phyloP scores from a whole-genome alignment of 495 filamentous ascomycete genomes.

The Talaromyces liani region DNA sequence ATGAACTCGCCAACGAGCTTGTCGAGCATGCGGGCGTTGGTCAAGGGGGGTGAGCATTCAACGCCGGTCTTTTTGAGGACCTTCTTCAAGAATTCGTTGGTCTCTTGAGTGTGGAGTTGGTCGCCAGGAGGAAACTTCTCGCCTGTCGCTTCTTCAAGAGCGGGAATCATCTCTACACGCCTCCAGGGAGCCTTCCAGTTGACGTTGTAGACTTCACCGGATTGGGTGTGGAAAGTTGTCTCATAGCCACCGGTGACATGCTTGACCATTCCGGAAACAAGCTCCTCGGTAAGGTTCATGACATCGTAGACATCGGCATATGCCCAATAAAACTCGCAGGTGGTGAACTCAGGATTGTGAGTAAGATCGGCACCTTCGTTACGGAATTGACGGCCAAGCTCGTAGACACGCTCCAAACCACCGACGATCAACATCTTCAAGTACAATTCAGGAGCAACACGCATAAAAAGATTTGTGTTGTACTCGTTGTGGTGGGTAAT shows the following conservation, averaged over 20 bases:
- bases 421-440: slow-evolving; percentile 95
- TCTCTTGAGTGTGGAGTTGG: slow-evolving; percentile 83
- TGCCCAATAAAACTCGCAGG: slow-evolving; percentile 94
- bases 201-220: slow-evolving; percentile 76
- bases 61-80: slow-evolving; percentile 84
- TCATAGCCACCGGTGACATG: slow-evolving; percentile 74
- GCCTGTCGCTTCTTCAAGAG: slow-evolving; percentile 78
- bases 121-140: slow-evolving; percentile 88
- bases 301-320: slow-evolving; percentile 90
- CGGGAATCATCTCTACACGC: slow-evolving; percentile 93
- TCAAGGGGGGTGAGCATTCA: slow-evolving; percentile 82
- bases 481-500: slow-evolving; percentile 91
- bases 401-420: slow-evolving; percentile 86
- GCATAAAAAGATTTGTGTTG: slow-evolving; percentile 87
- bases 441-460: slow-evolving; percentile 90
- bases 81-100: slow-evolving; percentile 75
- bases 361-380: slow-evolving; percentile 96
- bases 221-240: slow-evolving; percentile 75
- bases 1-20: slow-evolving; percentile 95
- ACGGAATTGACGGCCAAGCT: slow-evolving; percentile 84
- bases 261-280: slow-evolving; percentile 89
- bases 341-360: slow-evolving; percentile 98
- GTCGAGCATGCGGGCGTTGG: slow-evolving; percentile 96
- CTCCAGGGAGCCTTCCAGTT: slow-evolving; percentile 97
- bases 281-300: slow-evolving; percentile 89